Evolutionary conservation across 176 grass and related monocot species (phyloP).

Genomic region (Guadua angustifolia): DNA sequence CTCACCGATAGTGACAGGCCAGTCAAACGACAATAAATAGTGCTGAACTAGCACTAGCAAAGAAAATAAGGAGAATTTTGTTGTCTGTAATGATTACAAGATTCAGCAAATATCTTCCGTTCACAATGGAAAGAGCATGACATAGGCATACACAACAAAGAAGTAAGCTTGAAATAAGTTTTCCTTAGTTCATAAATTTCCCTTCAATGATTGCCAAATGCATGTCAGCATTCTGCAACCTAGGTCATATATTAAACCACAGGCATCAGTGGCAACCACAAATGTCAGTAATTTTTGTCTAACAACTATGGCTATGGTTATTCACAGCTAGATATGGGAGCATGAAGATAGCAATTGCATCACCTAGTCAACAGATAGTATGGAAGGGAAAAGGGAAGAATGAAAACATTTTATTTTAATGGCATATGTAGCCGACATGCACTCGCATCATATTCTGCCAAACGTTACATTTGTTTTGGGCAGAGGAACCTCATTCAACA

Average conservation of each 20-base stretch:
- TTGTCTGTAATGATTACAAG: constrained; percentile 8
- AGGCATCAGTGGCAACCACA: not conserved
- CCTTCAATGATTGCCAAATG: constrained; percentile 1
- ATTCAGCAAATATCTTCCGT: not conserved
- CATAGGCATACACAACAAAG: not conserved
- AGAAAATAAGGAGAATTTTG: not conserved
- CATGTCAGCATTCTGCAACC: not conserved
- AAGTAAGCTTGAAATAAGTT: not conserved
- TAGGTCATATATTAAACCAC: not conserved
- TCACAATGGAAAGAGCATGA: not conserved
- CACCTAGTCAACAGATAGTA: not conserved
- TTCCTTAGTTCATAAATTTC: constrained; percentile 4
- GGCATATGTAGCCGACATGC: not conserved
- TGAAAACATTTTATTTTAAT: constrained; percentile 6
- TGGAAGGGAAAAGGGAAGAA: not conserved
- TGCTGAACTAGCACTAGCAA: not conserved
- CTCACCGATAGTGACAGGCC: constrained; percentile 35
- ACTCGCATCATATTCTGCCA: constrained; percentile 9
- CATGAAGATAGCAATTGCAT: no score
- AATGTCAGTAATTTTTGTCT: not conserved
- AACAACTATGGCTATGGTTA: not conserved
- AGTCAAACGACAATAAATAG: constrained; percentile 24
- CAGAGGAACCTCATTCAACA: not conserved
- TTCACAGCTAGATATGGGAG: not conserved
- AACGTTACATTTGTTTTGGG: not conserved